Percentiles rank a stretch among this genome's conserved stretches.
Conservation (phyloP, 331 rosid genomes). For the Arachis monticola region DNA sequence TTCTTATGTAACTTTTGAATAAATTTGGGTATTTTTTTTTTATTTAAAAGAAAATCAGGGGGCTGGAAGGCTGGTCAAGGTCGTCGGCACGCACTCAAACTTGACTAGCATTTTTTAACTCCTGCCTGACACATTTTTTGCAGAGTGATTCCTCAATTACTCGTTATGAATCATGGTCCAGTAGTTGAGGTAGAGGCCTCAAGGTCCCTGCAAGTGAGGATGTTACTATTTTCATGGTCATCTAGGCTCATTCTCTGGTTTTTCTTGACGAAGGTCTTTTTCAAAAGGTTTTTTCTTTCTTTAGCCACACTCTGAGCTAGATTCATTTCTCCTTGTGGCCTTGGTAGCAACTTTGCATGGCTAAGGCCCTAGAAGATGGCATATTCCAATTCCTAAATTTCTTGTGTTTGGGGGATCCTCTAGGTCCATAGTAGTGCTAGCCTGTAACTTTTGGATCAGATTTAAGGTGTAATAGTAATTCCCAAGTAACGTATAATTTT, state of each 20-base stretch:
- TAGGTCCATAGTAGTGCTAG: constrained; percentile 28
- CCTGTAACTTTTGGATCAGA: constrained; percentile 38
- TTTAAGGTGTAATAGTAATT: constrained; percentile 19
- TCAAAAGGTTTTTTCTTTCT: constrained; percentile 17
- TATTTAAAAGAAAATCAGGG: constrained; percentile 37
- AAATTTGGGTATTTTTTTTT: constrained; percentile 35
- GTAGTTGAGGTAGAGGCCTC: constrained; percentile 73
- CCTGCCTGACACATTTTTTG: constrained; percentile 63
- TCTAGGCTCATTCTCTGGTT: constrained; percentile 65
- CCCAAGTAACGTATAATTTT: constrained; percentile 2
- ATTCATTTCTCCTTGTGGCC: constrained; percentile 40
- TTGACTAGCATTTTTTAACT: constrained; percentile 48
- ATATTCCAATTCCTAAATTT: constrained; percentile 9
- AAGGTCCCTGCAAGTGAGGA: constrained; percentile 59
- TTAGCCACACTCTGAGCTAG: constrained; percentile 37
- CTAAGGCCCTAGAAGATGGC: constrained; percentile 40
- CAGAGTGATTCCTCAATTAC: constrained; percentile 57
- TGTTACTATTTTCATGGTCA: constrained; percentile 58
- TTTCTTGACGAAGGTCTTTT: constrained; percentile 52
- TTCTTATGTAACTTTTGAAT: constrained; percentile 28
- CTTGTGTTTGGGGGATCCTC: constrained; percentile 28
- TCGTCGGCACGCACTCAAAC: not conserved
- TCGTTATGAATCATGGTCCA: constrained; percentile 58
- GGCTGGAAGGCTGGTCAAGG: constrained; percentile 49
- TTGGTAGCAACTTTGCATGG: constrained; percentile 33